phyloP scores from a whole-genome alignment of 805 yeast genomes.

The Grigorovia transvaalensis region DNA sequence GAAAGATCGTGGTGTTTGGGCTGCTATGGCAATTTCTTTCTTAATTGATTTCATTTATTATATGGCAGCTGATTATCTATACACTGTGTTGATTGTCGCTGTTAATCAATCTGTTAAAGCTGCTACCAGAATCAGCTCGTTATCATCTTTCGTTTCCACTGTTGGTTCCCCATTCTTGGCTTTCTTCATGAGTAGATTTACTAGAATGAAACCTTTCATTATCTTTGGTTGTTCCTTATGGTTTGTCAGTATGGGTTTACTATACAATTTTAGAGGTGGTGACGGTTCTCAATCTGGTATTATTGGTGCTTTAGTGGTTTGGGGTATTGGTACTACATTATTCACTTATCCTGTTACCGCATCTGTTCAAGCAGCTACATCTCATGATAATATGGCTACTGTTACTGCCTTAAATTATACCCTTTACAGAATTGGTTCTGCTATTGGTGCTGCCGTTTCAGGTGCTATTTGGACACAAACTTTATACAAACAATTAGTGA shows the following conservation, averaged over 20 bases:
- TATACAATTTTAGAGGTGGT: slow-evolving; percentile 44
- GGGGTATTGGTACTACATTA: slow-evolving; percentile 69
- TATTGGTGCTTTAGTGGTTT: slow-evolving; percentile 51
- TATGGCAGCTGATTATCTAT: slow-evolving; percentile 61
- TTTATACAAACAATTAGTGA: slow-evolving; percentile 36
- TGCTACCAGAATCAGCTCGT: slow-evolving; percentile 52
- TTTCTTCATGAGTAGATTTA: slow-evolving; percentile 36
- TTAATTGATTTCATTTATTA: slow-evolving; percentile 52
- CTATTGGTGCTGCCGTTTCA: slow-evolving; percentile 51
- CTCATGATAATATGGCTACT: slow-evolving; percentile 57
- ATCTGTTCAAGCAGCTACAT: slow-evolving; percentile 45
- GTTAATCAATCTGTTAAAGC: slow-evolving; percentile 47
- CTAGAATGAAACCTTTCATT: slow-evolving; percentile 50
- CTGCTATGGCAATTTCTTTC: slow-evolving; percentile 51
- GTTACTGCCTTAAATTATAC: slow-evolving; percentile 49
- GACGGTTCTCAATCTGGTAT: slow-evolving; percentile 45
- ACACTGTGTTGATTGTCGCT: slow-evolving; percentile 55
- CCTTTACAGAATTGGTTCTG: slow-evolving; percentile 50
- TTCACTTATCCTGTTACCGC: slow-evolving; percentile 58
- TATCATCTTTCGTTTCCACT: slow-evolving; percentile 57
- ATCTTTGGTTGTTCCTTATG: slow-evolving; percentile 48
- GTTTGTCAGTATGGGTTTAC: slow-evolving; percentile 51
- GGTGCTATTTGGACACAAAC: slow-evolving; percentile 67
- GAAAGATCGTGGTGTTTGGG: slow-evolving; percentile 63
- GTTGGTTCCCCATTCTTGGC: slow-evolving; percentile 52